Base-by-base conservation (phyloP, 139 green algal species). In the Micractinium conductrix region DNA sequence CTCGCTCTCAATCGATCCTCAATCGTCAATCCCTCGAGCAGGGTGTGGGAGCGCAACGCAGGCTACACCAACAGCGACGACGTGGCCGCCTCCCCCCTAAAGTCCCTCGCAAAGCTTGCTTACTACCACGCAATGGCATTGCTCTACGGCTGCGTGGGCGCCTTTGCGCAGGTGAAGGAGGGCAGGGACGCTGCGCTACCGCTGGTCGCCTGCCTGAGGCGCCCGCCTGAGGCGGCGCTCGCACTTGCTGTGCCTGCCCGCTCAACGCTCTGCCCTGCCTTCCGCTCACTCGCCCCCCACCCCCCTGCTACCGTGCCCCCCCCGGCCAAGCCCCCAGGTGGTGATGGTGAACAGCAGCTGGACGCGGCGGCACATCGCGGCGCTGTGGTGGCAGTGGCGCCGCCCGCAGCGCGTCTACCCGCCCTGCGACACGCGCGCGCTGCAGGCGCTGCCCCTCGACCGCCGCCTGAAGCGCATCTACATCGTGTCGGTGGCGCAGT, bases 271-370 rank as follows among this genome's bases (percentile, higher is more conserved):
- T 14, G 48, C 48, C 48, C 48, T 58, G 12, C 48, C 10, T 58
- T 68, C 7, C n/a, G n/a, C n/a, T n/a, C n/a, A n/a, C n/a, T n/a
- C n/a, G n/a, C n/a, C n/a, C n/a, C n/a, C n/a, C 16, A 16, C 48
- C 48, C 48, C 48, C 12, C 48, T 62, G 53, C 53, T n/a, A 62
- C 53, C 53, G 53, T 16, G 24, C 19, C 65, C 33, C 2, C 33
- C 3, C 6, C 33, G 5, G 10, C 69, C 21, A 10, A 19, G 19
- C n/a, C 24, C 21, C 37, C 78, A 92, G 87, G 84, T 93, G 53
- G 93, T 93, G 26, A 96, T 98, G 92, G 96, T 97, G 42, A 99
- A 99, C 91, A 97, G 91, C 19, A 92, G 79, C n/a, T 99, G 97
- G 97, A 99, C 97, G 9, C 75, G 78, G n/a, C 86, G 44, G 0